Evolutionary conservation across 345 rosid genomes (phyloP).

Genomic region (Eutrema japonicum): DNA sequence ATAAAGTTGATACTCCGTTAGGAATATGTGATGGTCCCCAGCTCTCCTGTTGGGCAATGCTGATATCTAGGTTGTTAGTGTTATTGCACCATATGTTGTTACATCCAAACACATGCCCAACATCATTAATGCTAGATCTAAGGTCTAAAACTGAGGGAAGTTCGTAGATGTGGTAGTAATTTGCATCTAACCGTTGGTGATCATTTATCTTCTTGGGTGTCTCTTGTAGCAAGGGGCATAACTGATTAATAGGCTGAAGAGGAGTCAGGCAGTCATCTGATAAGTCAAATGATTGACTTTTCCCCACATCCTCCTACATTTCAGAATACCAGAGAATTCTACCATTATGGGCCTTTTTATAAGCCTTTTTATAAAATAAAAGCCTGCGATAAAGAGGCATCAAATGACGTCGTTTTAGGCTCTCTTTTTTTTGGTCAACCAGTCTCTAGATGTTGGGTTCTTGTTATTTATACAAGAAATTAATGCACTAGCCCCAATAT

Average conservation of each 20-base stretch:
- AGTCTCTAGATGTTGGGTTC: too few relatives aligned
- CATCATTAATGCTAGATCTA: constrained; percentile 68
- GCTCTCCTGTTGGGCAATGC: too few relatives aligned
- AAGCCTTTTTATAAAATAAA: too few relatives aligned
- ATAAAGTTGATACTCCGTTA: too few relatives aligned
- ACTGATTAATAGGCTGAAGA: constrained; percentile 62
- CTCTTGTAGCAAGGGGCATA: constrained; percentile 56
- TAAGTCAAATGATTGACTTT: constrained; percentile 72
- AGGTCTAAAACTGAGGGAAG: constrained; percentile 83
- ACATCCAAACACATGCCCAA: constrained; percentile 70
- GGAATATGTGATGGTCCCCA: too few relatives aligned
- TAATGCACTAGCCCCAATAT: too few relatives aligned
- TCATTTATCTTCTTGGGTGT: constrained; percentile 71
- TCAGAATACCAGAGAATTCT: constrained; percentile 20
- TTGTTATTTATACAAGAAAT: too few relatives aligned
- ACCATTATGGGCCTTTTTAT: too few relatives aligned
- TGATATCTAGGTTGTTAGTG: constrained; percentile 40
- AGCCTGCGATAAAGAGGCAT: too few relatives aligned
- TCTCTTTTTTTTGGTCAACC: too few relatives aligned
- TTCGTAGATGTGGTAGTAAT: constrained; percentile 51
- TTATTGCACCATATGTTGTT: constrained; percentile 82
- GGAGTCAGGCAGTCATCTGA: constrained; percentile 59
- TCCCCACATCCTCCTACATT: constrained; percentile 62
- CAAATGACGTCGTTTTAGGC: too few relatives aligned
- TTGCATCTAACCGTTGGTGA: constrained; percentile 49